Evolutionary conservation across 768 basidiomycete genomes (phyloP), one percentile per base, ranked within the genome.

Genomic region (Gymnopilus dilepis): DNA sequence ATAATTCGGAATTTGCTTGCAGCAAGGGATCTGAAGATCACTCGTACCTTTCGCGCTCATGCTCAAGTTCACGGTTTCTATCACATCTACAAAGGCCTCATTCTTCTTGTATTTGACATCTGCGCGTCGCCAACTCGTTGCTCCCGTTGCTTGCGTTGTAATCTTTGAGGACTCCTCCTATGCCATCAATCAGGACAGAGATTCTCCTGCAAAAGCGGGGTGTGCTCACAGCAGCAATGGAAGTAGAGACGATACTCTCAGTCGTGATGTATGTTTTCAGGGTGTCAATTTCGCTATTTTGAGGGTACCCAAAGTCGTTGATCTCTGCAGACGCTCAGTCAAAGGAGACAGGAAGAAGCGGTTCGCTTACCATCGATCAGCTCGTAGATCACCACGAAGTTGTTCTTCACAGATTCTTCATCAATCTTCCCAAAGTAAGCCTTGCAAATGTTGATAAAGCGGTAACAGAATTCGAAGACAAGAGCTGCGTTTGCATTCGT

Each of bases 31-130:
- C 45, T 7, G 2, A 0, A 6, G 41, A 47, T 1, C 5, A 33
- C 47, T 13, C 66, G 4, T 62, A 91, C 95, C 96, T 80, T 97
- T 98, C 2, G 95, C 92, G 73, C 94, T 97, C 96, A 99, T 97
- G 68, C 94, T 90, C 57, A 99, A 74, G 70, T 99, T 99, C 63
- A 99, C 93, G 2, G 85, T 93, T 79, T 99, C 97, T 43, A 99
- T 92, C 8, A 99, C 97, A 72, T 99, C 97, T n/a, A 99, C 97
- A 67, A 99, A 99, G 0, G 97, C 97, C 71, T 99, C 97, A 66
- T 99, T 99, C 84, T 99, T 99, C 81, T 97, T 92, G 77, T 99
- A 99, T 74, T 96, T 97, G 70, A 99, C 96, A 71, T 98, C 97
- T 15, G 87, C 90, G 59, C 96, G 82, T 41, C 97, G 81, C 97